Evolutionary conservation across 352 stramenopile genomes (phyloP), one percentile per base, ranked within the genome.

Genomic region (Globisporangium takayamanum): DNA sequence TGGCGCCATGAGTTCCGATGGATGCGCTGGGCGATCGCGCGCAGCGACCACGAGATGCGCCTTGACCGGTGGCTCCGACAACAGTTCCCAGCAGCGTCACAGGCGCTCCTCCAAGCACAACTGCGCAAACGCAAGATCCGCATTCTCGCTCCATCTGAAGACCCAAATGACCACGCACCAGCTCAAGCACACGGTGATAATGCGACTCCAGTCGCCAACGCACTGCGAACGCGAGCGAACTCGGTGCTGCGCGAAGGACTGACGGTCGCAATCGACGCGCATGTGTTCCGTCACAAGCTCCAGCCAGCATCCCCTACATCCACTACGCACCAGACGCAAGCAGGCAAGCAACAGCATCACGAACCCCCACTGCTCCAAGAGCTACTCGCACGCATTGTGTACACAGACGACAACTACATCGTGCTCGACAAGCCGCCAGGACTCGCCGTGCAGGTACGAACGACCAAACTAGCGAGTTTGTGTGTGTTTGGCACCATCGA

Each of bases 61-160:
- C 67, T 89, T 20, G 81, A 91, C 47, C 78, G 81, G 4, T 91
- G 81, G 78, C 66, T 91, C 50, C 60, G 67, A 0, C 68, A 61
- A 25, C 70, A 84, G 37, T 89, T 89, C 54, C 77, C 77, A 12
- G 48, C 48, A 0, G 56, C 78, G 8, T 68, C 81, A 45, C 72
- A 89, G 50, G 81, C 75, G 50, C 76, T 89, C 36, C 45, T 89
- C 33, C 81, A 91, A 66, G 66, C 62, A 57, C 74, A 86, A 55
- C 57, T 91, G 14, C 77, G 81, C 14, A 80, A 86, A 62, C 77
- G 78, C 64, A 80, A 84, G 66, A 88, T 91, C 66, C 78, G 77
- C 0, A 33, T 89, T 26, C 52, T 74, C 16, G 30, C 49, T n/a
- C 6, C 33, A 39, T 50, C 37, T 4, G 20, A 42, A 18, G 14